Conservation (phyloP, 495 filamentous ascomycete species). For the Trichoderma reesei region DNA sequence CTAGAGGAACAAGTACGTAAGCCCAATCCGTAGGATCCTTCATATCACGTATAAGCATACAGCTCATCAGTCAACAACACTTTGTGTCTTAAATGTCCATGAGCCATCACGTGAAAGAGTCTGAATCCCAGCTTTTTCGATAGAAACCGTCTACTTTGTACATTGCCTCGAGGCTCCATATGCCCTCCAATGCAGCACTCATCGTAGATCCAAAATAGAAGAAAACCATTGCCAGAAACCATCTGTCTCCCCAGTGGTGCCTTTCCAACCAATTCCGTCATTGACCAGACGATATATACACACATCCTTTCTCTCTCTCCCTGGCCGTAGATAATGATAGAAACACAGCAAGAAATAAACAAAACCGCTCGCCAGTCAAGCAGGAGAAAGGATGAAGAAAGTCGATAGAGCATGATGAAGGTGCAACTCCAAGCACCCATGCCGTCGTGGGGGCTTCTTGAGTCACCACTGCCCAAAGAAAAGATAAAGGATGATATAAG, state of each 20-base stretch:
- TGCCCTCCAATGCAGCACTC: background rate
- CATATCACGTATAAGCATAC: no score
- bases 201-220: background rate
- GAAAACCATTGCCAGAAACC: background rate
- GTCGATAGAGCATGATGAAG: background rate
- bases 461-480: background rate
- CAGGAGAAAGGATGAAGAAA: background rate
- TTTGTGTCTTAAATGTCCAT: no score
- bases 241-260: background rate
- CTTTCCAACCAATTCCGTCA: background rate
- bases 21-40: no score
- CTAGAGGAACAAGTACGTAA: no score
- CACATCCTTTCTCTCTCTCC: background rate
- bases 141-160: background rate
- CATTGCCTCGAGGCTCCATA: background rate
- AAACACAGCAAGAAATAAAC: background rate
- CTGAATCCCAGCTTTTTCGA: background rate
- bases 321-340: background rate
- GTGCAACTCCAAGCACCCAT: background rate
- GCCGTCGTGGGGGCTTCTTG: background rate
- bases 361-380: background rate
- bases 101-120: no score
- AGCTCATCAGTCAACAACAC: no score
- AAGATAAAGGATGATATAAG: background rate
- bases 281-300: background rate